These are phyloP conservation scores for Limtongia smithiae DNA, from an alignment of 805 yeast genomes.

Conservation along the genomic window DNA sequence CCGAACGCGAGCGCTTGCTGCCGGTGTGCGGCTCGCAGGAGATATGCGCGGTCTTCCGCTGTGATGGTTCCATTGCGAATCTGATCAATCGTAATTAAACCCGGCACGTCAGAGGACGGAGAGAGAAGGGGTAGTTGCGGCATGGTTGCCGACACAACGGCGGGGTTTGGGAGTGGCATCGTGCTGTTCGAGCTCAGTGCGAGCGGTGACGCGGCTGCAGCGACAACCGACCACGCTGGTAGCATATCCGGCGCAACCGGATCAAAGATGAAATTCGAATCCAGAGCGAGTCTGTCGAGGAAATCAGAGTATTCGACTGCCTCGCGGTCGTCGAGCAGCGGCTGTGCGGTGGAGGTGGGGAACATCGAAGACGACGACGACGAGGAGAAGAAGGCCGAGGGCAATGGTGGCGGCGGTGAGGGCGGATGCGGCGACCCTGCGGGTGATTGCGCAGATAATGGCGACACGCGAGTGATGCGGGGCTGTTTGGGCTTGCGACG, in stretches of 20 bases:
- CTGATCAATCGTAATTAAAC: background rate
- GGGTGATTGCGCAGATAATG: background rate
- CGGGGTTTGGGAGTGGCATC: background rate
- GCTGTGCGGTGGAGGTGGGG: slow-evolving; percentile 2
- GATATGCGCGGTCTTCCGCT: slow-evolving; percentile 19
- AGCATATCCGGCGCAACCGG: slow-evolving; percentile 32
- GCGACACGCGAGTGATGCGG: too few relatives aligned
- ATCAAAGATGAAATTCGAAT: slow-evolving; percentile 35
- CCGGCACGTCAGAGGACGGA: slow-evolving; percentile 1
- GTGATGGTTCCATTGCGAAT: slow-evolving; percentile 8
- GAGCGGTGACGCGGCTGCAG: background rate
- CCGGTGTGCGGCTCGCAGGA: slow-evolving; percentile 22
- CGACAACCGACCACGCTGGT: slow-evolving; percentile 6
- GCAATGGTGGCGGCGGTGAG: slow-evolving; percentile 3
- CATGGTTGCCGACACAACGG: background rate
- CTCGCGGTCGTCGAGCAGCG: slow-evolving; percentile 34
- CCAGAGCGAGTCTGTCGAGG: slow-evolving; percentile 34
- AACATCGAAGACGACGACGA: slow-evolving; percentile 13
- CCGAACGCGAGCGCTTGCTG: slow-evolving; percentile 26
- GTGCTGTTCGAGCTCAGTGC: background rate
- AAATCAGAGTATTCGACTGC: slow-evolving; percentile 34
- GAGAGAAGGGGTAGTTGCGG: slow-evolving; percentile 8
- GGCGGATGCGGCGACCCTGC: background rate
- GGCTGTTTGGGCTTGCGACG: too few relatives aligned
- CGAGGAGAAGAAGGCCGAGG: slow-evolving; percentile 6